Evolutionary conservation across 441 rosid genomes (phyloP).

Genomic region (Aquilaria agallochum): DNA sequence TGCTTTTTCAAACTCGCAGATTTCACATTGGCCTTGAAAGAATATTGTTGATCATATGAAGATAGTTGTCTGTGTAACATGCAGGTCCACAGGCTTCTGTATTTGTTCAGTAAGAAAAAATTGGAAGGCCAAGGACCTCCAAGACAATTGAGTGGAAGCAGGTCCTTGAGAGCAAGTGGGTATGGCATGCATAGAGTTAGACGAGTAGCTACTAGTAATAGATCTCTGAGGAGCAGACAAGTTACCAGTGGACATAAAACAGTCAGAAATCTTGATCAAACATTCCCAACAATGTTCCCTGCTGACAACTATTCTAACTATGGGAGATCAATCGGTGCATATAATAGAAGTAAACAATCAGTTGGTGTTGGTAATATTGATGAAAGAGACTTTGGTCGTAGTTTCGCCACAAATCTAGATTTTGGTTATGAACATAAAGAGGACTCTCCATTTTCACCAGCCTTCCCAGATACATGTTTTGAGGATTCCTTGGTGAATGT

Average conservation of each 20-base stretch:
- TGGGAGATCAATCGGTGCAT: conserved; percentile 10
- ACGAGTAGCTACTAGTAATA: conserved; percentile 15
- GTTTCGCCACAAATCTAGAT: conserved; percentile 14
- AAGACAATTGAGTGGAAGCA: conserved; percentile 12
- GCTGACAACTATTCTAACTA: conserved; percentile 10
- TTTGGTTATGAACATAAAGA: conserved; percentile 17
- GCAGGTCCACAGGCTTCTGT: conserved; percentile 47
- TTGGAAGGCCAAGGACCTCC: conserved; percentile 16
- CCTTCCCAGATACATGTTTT: conserved; percentile 18
- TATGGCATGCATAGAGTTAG: conserved; percentile 11
- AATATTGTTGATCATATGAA: too few relatives aligned
- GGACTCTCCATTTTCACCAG: conserved; percentile 9
- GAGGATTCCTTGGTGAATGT: conserved; percentile 16
- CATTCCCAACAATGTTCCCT: conserved; percentile 13
- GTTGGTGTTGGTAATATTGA: too few relatives aligned
- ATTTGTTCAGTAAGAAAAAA: conserved; percentile 40
- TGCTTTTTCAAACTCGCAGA: conserved; percentile 2
- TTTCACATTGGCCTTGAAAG: too few relatives aligned
- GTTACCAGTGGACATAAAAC: conserved; percentile 14
- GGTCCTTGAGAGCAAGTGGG: conserved; percentile 8
- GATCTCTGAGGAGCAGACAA: conserved; percentile 6
- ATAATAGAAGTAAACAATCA: too few relatives aligned
- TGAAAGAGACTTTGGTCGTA: conserved; percentile 9
- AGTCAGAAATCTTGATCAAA: conserved; percentile 17
- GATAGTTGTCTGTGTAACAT: background rate